Evolutionary conservation across 805 yeast species (phyloP), one percentile per base, ranked within the genome.

Genomic region (Yarrowia deformans): DNA sequence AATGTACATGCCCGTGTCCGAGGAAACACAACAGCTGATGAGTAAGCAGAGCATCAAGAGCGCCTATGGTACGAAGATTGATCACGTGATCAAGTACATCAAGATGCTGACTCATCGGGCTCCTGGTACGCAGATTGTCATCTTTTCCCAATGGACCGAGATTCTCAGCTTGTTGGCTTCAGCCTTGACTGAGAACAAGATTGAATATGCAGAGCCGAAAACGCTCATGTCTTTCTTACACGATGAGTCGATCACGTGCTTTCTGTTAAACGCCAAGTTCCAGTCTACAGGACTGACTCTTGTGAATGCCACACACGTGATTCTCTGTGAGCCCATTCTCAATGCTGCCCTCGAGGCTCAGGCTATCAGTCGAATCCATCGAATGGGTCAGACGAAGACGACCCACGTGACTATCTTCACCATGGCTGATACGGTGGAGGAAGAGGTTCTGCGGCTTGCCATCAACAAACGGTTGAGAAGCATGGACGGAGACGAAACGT

Each of bases 371-470:
- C 84, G 99, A 71, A 87, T 95, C 52, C 97, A 94, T 76, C 81
- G 99, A 71, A 93, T 94, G 75, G 99, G 99, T 0, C 99, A 95
- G 77, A 84, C 83, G 2, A 81, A 83, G 54, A 87, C 85, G 16
- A 95, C 99, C 0, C 89, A 88, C 1, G 97, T 94, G 1, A 95
- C 98, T 97, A 89, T 90, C 85, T 93, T 94, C 80, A 88, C 90
- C 32, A 89, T 93, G 69, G 86, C 85, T 69, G 88, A 89, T 49
- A 87, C 97, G 0, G 97, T 95, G 16, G 99, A 95, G 77, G 97
- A 94, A 75, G 89, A 91, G 55, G 90, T 95, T 56, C 85, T 91
- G 42, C 78, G 85, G n/a, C 77, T 90, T 68, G 84, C 92, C 0
- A 87, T 93, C 0, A 83, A 85, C 70, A 87, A 85, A 72, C 80